Evolutionary conservation across 1,284 basidiomycete species (phyloP), one percentile per base, ranked within the genome.

Genomic region (Quambalaria eucalypti): DNA sequence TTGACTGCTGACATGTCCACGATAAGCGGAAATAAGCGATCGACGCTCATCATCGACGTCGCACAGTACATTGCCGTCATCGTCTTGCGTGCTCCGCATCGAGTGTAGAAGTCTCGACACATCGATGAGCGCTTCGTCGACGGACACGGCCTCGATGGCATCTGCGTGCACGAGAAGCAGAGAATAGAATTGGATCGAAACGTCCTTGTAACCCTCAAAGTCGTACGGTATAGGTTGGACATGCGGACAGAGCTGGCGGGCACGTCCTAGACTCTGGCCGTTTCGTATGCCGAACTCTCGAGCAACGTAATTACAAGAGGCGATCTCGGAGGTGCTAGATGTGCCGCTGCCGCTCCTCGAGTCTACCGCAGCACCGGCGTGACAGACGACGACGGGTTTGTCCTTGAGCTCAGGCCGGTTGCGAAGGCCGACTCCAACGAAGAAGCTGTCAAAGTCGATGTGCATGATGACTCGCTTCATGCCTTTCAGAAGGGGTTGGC

Each of bases 41-140:
- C 33, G 29, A 7, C 49, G 36, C 23, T 50, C 49, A 12, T 39
- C 49, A 23, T 50, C 49, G 46, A 6, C 6, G 6, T 49, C 48
- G 9, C 16, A 8, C 9, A 33, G 31, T 8, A 16, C 16, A 16
- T 8, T 16, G 16, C 31, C 31, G 5, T 39, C 36, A 21, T 39
- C 36, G 46, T 51, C 53, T 2, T 59, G 52, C 7, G 62, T 53
- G 7, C 62, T 57, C 25, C 66, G 64, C 64, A 71, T 66, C 14
- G 40, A 53, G 28, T 62, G 59, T 21, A 88, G 82, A 0, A 82
- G 82, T 8, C 78, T 82, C 0, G 88, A 86, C 4, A 92, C 88
- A 55, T 97, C 92, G 57, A 97, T 83, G 9, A 97, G 80, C 0
- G 90, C 92, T 76, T 98, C 93, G 64, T 98, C 93, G 1, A 98